phyloP scores from a whole-genome alignment of 2,329 filamentous ascomycete genomes.

The Colletotrichum musae region DNA sequence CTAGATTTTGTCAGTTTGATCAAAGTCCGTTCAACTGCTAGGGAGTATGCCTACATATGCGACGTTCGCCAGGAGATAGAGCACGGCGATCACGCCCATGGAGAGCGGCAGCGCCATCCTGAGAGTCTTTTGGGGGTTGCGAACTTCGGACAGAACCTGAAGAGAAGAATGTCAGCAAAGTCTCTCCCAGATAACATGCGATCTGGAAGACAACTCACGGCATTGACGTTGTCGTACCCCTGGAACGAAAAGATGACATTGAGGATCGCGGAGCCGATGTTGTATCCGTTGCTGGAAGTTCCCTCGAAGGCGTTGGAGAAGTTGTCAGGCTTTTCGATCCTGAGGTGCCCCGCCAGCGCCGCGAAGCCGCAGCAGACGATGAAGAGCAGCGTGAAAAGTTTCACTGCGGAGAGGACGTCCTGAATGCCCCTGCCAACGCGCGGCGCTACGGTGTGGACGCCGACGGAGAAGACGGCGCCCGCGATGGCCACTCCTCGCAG shows the following conservation, averaged over 20 bases:
- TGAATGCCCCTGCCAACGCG: slow-evolving; percentile 28
- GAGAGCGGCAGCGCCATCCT: slow-evolving; percentile 30
- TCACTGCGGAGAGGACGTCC: slow-evolving; percentile 32
- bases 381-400: slow-evolving; percentile 34
- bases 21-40: too few relatives aligned
- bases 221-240: slow-evolving; percentile 38
- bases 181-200: too few relatives aligned
- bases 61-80: slow-evolving; percentile 35
- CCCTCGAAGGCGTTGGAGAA: slow-evolving; percentile 33
- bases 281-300: slow-evolving; percentile 34
- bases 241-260: slow-evolving; percentile 38
- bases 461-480: slow-evolving; percentile 31
- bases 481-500: slow-evolving; percentile 33
- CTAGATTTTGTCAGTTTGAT: background rate
- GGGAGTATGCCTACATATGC: slow-evolving; percentile 16
- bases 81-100: slow-evolving; percentile 29
- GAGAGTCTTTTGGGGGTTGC: slow-evolving; percentile 38
- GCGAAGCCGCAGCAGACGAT: slow-evolving; percentile 40
- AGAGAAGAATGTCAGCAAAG: too few relatives aligned
- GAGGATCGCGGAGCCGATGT: slow-evolving; percentile 34
- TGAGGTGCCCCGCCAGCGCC: slow-evolving; percentile 26
- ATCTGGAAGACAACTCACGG: background rate
- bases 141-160: slow-evolving; percentile 32
- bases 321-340: slow-evolving; percentile 27
- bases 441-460: slow-evolving; percentile 32